phyloP scores from a whole-genome alignment of 2,329 filamentous ascomycete genomes.

The Chalaropsis thielavioides region DNA sequence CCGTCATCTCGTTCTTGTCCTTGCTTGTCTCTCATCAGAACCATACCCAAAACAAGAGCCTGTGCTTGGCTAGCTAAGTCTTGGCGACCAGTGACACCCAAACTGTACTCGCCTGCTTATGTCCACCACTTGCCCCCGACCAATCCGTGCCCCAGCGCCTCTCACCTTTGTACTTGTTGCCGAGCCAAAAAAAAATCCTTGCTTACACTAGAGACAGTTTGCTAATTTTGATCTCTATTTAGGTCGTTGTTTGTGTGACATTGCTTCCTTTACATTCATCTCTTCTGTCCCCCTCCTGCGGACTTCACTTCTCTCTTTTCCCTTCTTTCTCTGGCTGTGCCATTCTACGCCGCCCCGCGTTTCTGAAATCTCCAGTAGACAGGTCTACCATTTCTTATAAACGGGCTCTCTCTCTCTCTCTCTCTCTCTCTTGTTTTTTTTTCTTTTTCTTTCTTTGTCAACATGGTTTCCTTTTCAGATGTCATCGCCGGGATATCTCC shows the following conservation, averaged over 20 bases:
- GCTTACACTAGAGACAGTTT: background rate
- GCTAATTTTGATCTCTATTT: background rate
- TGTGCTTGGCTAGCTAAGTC: no score
- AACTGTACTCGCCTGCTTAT: background rate
- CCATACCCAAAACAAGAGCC: no score
- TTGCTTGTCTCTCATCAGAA: no score
- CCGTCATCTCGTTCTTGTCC: background rate
- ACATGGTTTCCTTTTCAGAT: constrained; percentile 6
- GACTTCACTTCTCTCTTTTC: background rate
- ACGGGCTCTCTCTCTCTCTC: background rate
- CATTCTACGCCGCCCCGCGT: background rate
- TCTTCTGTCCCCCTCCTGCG: background rate
- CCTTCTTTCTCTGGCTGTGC: background rate
- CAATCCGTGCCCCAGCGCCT: no score
- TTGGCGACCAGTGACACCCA: background rate
- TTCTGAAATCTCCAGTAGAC: constrained; percentile 1
- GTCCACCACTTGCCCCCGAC: no score
- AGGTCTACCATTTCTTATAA: background rate
- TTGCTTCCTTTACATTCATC: constrained; percentile 1
- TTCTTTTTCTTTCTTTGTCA: background rate
- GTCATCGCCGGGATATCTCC: constrained; percentile 21
- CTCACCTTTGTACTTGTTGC: no score
- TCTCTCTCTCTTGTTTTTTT: background rate
- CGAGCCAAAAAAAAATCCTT: background rate
- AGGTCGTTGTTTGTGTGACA: background rate